Base-by-base conservation (phyloP, 1,284 basidiomycete genomes). In the Waitea zeae region DNA sequence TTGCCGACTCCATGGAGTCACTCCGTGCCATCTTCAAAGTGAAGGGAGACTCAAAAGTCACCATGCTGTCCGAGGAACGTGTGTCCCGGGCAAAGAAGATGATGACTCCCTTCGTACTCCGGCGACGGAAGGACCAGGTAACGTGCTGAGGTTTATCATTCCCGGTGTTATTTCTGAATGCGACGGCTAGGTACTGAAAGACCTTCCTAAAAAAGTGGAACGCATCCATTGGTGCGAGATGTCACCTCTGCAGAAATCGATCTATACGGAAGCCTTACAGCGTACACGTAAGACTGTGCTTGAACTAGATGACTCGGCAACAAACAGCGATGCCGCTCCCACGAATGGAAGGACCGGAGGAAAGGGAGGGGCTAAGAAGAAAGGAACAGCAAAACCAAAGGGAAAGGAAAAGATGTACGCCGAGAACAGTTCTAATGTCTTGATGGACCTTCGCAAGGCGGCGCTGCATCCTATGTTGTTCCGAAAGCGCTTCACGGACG, bases 31-130 rank as follows among this genome's bases (percentile, higher is more conserved):
- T 99, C 45, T 99, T 98, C 73, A 98, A 97, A 56, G 86, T 88
- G 26, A 89, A 87, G 46, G 78, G 83, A 4, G 83, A 88, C 46
- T 78, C 80, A 7, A 84, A 83, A 42, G 74, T 84, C 34, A 83
- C 82, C 29, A 53, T 95, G 29, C 73, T 98, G 12, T 83, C 90
- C 4, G 77, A 86, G 49, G 81, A 90, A 51, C 77, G 92, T 31
- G 83, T 96, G 17, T 84, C 88, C 33, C 63, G 93, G 38, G 95
- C 95, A 4, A 95, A 97, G 59, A 89, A 84, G 52, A 96, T 99
- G 90, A 90, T 99, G 79, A 92, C 87, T 12, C 95, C 95, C 0
- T 99, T 99, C 51, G 92, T 98, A 18, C 67, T 99, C 14, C 81
- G 95, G 15, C 71, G 95, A 33, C 73, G 92, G 43, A 99, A 99